phyloP scores from a whole-genome alignment of 2,329 filamentous ascomycete species.

The Pseudogymnoascus sp. region DNA sequence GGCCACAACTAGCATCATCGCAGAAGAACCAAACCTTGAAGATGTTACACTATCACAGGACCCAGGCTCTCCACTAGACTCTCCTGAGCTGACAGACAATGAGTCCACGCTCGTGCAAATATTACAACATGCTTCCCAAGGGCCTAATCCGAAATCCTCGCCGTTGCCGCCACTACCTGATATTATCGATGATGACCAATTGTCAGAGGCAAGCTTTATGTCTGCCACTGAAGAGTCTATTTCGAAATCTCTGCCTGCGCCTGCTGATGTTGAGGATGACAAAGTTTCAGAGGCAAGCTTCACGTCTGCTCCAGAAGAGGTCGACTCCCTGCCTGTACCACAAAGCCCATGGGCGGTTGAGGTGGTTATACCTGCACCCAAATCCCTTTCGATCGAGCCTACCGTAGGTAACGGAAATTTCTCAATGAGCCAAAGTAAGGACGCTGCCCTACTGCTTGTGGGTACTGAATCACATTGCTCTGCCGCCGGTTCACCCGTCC shows the following conservation, averaged over 20 bases:
- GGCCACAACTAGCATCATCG: background rate
- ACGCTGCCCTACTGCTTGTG: background rate
- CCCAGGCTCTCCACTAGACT: background rate
- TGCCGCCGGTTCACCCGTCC: background rate
- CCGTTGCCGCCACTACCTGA: background rate
- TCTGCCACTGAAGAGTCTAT: background rate
- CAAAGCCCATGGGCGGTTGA: constrained; percentile 26
- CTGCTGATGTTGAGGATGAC: background rate
- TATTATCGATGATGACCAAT: background rate
- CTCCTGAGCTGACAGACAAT: background rate
- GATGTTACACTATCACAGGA: background rate
- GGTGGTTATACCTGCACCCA: constrained; percentile 1
- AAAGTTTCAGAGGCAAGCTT: background rate
- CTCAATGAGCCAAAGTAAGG: background rate
- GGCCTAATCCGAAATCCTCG: background rate
- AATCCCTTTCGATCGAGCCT: background rate
- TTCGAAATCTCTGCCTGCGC: background rate
- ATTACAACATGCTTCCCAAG: background rate
- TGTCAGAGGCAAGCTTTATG: background rate
- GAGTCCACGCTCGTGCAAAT: background rate
- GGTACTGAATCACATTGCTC: background rate
- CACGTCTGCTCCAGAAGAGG: background rate
- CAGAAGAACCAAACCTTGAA: background rate
- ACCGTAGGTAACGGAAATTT: background rate
- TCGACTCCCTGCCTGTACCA: constrained; percentile 9